A percentile compares a stretch with the other conserved stretches of the same genome.
These are phyloP conservation scores for Candida khao-thaluensis DNA, from an alignment of 805 yeast genomes.

Conservation along the genomic window DNA sequence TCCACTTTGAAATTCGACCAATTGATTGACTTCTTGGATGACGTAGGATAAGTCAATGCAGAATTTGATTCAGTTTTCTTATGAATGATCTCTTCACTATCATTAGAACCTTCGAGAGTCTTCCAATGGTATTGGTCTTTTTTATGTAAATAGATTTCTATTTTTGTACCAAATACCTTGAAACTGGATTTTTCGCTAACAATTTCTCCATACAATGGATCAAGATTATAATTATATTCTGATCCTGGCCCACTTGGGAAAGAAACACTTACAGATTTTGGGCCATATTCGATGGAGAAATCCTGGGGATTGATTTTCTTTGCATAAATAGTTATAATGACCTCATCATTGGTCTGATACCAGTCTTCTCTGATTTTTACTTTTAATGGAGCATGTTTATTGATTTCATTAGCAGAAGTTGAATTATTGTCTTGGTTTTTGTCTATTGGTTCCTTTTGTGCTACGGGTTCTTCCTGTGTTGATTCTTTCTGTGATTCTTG, in stretches of 20 bases:
- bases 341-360: constrained; percentile 59
- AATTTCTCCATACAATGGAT: constrained; percentile 54
- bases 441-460: no score
- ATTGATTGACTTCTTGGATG: constrained; percentile 60
- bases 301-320: constrained; percentile 57
- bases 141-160: constrained; percentile 68
- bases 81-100: constrained; percentile 5
- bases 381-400: constrained; percentile 40
- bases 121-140: constrained; percentile 51
- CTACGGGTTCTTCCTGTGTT: not conserved
- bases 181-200: constrained; percentile 44
- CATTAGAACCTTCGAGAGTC: constrained; percentile 37
- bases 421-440: no score
- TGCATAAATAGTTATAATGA: constrained; percentile 71
- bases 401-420: constrained; percentile 32
- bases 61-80: constrained; percentile 14
- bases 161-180: constrained; percentile 65
- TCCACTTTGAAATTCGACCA: constrained; percentile 60
- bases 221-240: constrained; percentile 57
- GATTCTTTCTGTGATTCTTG: not conserved
- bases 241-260: constrained; percentile 52
- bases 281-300: constrained; percentile 38
- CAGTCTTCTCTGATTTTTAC: constrained; percentile 41
- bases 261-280: constrained; percentile 36
- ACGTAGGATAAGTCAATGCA: constrained; percentile 52